Evolutionary conservation across 202 grass and related monocot species (phyloP), one percentile per base, ranked within the genome.

Genomic region (Musa balbisiana): DNA sequence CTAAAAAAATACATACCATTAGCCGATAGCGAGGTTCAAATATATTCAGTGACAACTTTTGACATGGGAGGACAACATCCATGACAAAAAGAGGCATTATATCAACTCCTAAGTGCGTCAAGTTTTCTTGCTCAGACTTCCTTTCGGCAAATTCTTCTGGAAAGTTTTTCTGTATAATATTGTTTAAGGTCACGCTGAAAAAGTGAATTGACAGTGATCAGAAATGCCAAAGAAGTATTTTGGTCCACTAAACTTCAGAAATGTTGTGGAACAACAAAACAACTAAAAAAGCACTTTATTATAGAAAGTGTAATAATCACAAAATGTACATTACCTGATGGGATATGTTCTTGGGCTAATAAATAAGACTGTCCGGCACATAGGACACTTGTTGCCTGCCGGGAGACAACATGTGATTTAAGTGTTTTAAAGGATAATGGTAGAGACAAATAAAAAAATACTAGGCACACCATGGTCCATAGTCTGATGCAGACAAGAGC

Each of bases 21-120:
- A 99, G 78, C 70, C 95, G 94, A 84, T 99, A 99, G 83, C 95
- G 95, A 88, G 95, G 95, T 82, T 99, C 95, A 89, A 99, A 94
- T 86, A 99, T 99, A 80, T 99, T 94, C 74, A 99, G 80, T 84
- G 89, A 84, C 85, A 99, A 87, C 77, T 99, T 99, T 83, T 99
- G 95, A 80, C 83, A 87, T 49, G 95, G 95, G 55, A 99, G 85
- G 66, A 99, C 87, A 80, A 99, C 91, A 89, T 94, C 95, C 95
- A 98, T 98, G 75, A 98, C 91, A 87, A 98, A 98, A 75, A 98
- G 85, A 86, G 95, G 95, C 89, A 98, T 83, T 80, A 98, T 83
- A 85, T 98, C 89, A 80, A 87, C 43, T 15, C 95, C 91, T 81
- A 90, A 85, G 87, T 98, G 91, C 71, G 84, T 88, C 79, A 83